Conservation (phyloP, 2,329 filamentous ascomycete genomes). For the Akanthomyces muscarius region DNA sequence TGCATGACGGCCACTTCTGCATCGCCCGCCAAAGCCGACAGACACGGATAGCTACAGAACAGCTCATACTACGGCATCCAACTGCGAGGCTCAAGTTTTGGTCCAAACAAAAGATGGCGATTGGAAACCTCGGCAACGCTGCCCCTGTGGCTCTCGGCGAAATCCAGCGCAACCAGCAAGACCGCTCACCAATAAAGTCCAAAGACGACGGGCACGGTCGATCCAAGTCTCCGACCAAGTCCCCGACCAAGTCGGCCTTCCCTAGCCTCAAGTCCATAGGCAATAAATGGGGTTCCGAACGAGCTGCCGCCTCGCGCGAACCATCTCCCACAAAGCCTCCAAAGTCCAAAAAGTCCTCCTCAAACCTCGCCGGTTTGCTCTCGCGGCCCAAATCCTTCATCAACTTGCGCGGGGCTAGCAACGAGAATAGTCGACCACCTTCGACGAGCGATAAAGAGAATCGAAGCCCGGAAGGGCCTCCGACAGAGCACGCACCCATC, state of each 20-base stretch:
- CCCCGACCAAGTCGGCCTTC: constrained; percentile 43
- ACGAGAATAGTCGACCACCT: constrained; percentile 48
- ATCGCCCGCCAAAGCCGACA: not conserved
- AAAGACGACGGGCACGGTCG: constrained; percentile 31
- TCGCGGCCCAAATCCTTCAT: constrained; percentile 71
- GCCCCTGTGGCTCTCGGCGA: constrained; percentile 46
- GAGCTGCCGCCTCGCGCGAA: constrained; percentile 42
- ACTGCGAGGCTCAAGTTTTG: not conserved
- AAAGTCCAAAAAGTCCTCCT: constrained; percentile 78
- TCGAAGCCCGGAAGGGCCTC: constrained; percentile 49
- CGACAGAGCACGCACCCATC: constrained; percentile 58
- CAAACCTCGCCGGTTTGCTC: constrained; percentile 74
- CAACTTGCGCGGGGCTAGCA: constrained; percentile 53
- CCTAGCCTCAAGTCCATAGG: constrained; percentile 40
- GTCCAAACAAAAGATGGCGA: constrained; percentile 2
- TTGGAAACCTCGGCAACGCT: constrained; percentile 7
- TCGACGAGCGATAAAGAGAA: constrained; percentile 75
- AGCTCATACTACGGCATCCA: not conserved
- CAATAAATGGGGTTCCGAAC: constrained; percentile 35
- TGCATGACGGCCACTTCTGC: not conserved
- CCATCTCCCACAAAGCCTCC: constrained; percentile 54
- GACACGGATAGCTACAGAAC: constrained; percentile 6
- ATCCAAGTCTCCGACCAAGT: constrained; percentile 40
- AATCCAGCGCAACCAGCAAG: constrained; percentile 53
- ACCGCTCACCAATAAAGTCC: constrained; percentile 40